Conservation (phyloP, 371 early-diverging fungal species). For the Nosema muscidifuracis region DNA sequence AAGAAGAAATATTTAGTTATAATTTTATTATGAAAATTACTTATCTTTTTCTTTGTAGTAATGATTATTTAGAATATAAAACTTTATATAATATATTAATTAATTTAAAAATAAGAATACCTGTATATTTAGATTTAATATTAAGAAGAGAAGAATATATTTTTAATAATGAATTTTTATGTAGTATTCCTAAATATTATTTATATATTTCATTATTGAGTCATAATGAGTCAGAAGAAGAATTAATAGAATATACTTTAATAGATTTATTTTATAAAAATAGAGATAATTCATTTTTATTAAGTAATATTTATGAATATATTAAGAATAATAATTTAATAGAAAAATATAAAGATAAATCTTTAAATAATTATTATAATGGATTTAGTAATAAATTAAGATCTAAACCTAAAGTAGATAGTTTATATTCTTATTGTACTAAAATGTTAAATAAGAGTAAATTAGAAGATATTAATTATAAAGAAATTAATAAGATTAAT, state of each 20-base stretch:
- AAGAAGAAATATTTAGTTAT: background rate
- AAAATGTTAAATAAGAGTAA: background rate
- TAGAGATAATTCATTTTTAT: background rate
- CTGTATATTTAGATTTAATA: background rate
- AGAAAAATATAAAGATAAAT: background rate
- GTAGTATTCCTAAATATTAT: background rate
- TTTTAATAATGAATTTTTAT: background rate
- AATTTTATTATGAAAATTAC: background rate
- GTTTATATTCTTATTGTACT: background rate
- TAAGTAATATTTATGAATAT: background rate
- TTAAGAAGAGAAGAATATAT: background rate
- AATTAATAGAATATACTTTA: background rate
- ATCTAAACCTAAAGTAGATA: background rate
- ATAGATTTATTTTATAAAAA: background rate
- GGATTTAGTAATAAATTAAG: background rate
- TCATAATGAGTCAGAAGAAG: background rate
- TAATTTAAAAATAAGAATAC: background rate
- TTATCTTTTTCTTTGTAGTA: background rate
- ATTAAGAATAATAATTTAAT: background rate
- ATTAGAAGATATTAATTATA: background rate
- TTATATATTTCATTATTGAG: background rate
- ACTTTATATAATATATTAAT: background rate
- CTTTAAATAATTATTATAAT: background rate
- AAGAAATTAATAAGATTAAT: conserved; percentile 3
- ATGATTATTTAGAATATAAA: background rate